Evolutionary conservation across 768 basidiomycete genomes (phyloP), one percentile per base, ranked within the genome.

Genomic region (Lactarius trivialis): DNA sequence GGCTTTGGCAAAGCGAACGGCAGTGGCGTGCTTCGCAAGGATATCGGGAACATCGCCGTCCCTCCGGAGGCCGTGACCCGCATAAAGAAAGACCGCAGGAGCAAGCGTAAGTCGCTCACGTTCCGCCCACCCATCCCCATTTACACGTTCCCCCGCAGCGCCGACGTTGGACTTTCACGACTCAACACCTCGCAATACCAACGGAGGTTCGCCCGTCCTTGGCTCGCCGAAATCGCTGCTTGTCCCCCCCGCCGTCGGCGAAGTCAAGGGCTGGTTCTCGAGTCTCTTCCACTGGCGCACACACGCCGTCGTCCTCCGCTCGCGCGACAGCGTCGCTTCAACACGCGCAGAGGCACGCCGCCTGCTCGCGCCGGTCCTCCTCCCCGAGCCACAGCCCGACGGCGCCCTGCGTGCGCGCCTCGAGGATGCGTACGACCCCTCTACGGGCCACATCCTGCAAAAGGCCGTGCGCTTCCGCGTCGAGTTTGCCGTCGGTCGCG

Each of bases 221-320:
- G 76, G 78, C 21, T 74, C 68, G 57, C 77, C 66, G 62, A 75
- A 64, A 30, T 72, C 70, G 26, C 75, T 72, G 53, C 72, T 84
- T 48, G 76, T 82, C 7, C 84, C 88, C 17, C 88, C 88, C n/a
- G 85, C 84, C 11, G 86, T 89, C 15, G 86, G 86, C 60, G 90
- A 91, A 72, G 85, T 91, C 74, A 89, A 88, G 71, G 89, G 88
- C 36, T 97, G 95, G 95, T 95, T 98, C 75, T 91, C 92, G 24
- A 96, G 90, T 67, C 77, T 98, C 33, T 98, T 98, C 79, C 90
- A 86, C 73, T 97, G 93, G 90, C 93, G 90, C 70, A 78, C 80
- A 34, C 82, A 84, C 58, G 74, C 78, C 26, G 78, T 74, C 70
- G 72, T 75, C 63, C 73, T 84, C 32, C 87, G 85, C 70, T 89